Percentiles rank a stretch among this genome's conserved stretches.
phyloP scores from a whole-genome alignment of 2,329 filamentous ascomycete species.

The Sporothrix variecibatus region DNA sequence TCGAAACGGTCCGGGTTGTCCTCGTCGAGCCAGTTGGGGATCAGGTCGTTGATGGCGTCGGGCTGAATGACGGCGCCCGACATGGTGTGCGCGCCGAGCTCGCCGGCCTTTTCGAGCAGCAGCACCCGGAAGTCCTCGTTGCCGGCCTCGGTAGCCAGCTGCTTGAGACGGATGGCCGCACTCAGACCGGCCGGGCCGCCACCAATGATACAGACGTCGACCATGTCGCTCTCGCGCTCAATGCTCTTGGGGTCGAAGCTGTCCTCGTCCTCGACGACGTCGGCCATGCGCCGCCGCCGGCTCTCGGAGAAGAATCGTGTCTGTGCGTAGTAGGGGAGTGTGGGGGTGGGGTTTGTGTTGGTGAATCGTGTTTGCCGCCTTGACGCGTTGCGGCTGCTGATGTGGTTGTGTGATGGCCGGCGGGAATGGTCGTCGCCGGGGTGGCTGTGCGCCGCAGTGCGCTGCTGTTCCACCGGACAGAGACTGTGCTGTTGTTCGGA shows the following conservation, averaged over 20 bases:
- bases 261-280: constrained; percentile 47
- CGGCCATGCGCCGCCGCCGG: constrained; percentile 32
- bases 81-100: constrained; percentile 91
- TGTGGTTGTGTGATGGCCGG: neutral
- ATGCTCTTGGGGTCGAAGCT: constrained; percentile 66
- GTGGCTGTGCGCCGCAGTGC: neutral
- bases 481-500: neutral
- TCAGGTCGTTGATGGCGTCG: constrained; percentile 79
- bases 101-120: constrained; percentile 90
- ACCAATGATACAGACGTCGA: constrained; percentile 96
- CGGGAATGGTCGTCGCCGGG: neutral
- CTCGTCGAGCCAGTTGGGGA: constrained; percentile 91
- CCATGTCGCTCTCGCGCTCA: constrained; percentile 88
- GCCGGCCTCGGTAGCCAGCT: constrained; percentile 89
- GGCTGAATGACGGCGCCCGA: constrained; percentile 96
- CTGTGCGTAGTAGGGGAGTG: constrained; percentile 14
- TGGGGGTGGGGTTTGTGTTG: neutral
- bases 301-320: constrained; percentile 35
- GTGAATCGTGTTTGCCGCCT: constrained; percentile 1
- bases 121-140: constrained; percentile 96
- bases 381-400: neutral
- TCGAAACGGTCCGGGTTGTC: constrained; percentile 87
- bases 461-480: constrained; percentile 24
- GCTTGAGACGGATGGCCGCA: constrained; percentile 92
- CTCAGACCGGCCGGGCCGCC: constrained; percentile 92